Evolutionary conservation across 352 stramenopile genomes (phyloP).

Genomic region (Halophytophthora batemanensis): DNA sequence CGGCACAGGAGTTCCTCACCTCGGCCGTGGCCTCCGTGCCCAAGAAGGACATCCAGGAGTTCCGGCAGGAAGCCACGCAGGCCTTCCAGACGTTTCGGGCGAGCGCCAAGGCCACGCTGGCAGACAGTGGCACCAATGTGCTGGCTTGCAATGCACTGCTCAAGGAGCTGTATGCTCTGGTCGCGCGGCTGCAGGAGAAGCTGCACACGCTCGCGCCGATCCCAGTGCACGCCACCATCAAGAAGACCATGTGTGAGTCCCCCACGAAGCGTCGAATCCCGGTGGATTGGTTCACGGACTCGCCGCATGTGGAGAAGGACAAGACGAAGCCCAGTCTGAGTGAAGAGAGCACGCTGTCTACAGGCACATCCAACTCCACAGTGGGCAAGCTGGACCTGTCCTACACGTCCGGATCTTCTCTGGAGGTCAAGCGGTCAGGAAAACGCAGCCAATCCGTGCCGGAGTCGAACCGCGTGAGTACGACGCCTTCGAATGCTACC

Average conservation of each 20-base stretch:
- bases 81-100: slow-evolving; percentile 41
- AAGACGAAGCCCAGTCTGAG: slow-evolving; percentile 25
- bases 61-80: slow-evolving; percentile 34
- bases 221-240: slow-evolving; percentile 65
- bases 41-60: slow-evolving; percentile 51
- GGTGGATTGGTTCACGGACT: slow-evolving; percentile 73
- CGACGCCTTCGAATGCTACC: slow-evolving; percentile 12
- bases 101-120: slow-evolving; percentile 22
- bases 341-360: slow-evolving; percentile 35
- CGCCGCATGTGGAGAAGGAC: slow-evolving; percentile 26
- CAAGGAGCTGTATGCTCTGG: slow-evolving; percentile 60
- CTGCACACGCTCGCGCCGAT: slow-evolving; percentile 60
- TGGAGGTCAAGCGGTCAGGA: slow-evolving; percentile 36
- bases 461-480: slow-evolving; percentile 35
- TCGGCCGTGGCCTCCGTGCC: slow-evolving; percentile 50
- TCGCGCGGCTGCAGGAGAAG: slow-evolving; percentile 49
- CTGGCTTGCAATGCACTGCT: slow-evolving; percentile 64
- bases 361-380: slow-evolving; percentile 33
- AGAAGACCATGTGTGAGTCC: slow-evolving; percentile 70
- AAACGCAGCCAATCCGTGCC: slow-evolving; percentile 31
- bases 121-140: slow-evolving; percentile 41
- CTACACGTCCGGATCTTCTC: slow-evolving; percentile 41
- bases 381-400: slow-evolving; percentile 34
- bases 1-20: slow-evolving; percentile 58
- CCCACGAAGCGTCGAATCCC: slow-evolving; percentile 67